Conservation (phyloP, 2,329 filamentous ascomycete species). For the Claviceps monticola region DNA sequence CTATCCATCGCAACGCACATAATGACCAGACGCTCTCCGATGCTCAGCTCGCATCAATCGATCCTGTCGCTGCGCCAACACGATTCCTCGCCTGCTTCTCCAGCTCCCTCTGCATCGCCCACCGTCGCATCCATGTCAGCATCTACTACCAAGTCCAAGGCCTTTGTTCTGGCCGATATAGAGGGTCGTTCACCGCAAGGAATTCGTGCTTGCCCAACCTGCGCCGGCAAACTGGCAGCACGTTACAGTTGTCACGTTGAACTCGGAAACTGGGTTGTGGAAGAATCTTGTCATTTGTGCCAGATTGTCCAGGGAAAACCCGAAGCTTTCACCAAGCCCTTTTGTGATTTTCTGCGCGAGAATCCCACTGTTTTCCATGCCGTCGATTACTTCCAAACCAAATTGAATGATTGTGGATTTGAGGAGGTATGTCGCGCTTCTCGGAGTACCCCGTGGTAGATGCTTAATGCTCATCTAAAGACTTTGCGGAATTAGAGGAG, state of each 20-base stretch:
- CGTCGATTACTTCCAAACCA: constrained; percentile 62
- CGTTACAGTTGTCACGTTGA: background rate
- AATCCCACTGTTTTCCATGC: constrained; percentile 93
- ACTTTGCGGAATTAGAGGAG: no score
- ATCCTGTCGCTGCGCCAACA: constrained; percentile 30
- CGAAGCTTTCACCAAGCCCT: constrained; percentile 65
- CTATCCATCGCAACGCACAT: constrained; percentile 2
- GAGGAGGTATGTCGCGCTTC: constrained; percentile 37
- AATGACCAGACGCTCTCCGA: constrained; percentile 34
- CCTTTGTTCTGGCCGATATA: constrained; percentile 36
- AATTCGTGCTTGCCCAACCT: constrained; percentile 24
- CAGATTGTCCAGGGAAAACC: constrained; percentile 29
- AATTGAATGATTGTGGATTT: constrained; percentile 61
- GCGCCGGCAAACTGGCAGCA: constrained; percentile 21
- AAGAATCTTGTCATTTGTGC: constrained; percentile 22
- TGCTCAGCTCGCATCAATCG: constrained; percentile 29
- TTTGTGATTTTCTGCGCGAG: constrained; percentile 72
- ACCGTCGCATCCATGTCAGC: background rate
- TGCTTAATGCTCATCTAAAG: no score
- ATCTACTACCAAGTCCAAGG: constrained; percentile 15
- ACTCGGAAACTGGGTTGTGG: constrained; percentile 2
- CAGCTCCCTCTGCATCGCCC: constrained; percentile 10
- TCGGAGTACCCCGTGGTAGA: no score
- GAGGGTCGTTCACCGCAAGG: constrained; percentile 20
- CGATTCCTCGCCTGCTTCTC: constrained; percentile 14